phyloP scores from a whole-genome alignment of 1,284 basidiomycete species.

The Mycosarcoma maydis region DNA sequence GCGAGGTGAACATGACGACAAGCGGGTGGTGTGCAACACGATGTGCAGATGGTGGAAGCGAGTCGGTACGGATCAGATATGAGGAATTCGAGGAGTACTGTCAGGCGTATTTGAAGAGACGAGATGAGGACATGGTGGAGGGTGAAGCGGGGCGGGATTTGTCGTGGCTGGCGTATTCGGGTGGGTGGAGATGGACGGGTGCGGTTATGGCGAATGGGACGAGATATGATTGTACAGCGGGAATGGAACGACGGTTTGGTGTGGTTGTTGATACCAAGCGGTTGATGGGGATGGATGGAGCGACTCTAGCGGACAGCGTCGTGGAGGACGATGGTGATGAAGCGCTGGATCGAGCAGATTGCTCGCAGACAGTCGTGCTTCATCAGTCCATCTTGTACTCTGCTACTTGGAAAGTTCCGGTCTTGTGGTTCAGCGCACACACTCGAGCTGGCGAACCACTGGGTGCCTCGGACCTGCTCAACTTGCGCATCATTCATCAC shows the following conservation, averaged over 20 bases:
- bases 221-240: constrained; percentile 5
- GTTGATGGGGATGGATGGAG: too few relatives aligned
- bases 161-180: constrained; percentile 24
- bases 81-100: constrained; percentile 5
- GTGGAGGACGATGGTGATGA: neutral
- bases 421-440: constrained; percentile 26
- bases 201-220: neutral
- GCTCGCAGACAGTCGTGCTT: neutral
- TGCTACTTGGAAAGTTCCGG: constrained; percentile 18
- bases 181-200: constrained; percentile 5
- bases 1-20: too few relatives aligned
- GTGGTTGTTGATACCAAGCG: neutral
- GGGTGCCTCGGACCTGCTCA: neutral
- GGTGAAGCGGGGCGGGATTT: neutral
- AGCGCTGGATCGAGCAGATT: neutral
- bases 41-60: too few relatives aligned
- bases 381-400: constrained; percentile 23
- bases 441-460: constrained; percentile 7
- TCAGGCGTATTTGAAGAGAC: constrained; percentile 2
- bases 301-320: too few relatives aligned
- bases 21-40: too few relatives aligned
- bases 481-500: neutral
- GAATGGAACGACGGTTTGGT: constrained; percentile 9
- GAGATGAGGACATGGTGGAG: neutral
- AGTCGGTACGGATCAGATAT: neutral